These are phyloP conservation scores for Termitomyces heimii DNA, from an alignment of 768 basidiomycete genomes.

Conservation along the genomic window DNA sequence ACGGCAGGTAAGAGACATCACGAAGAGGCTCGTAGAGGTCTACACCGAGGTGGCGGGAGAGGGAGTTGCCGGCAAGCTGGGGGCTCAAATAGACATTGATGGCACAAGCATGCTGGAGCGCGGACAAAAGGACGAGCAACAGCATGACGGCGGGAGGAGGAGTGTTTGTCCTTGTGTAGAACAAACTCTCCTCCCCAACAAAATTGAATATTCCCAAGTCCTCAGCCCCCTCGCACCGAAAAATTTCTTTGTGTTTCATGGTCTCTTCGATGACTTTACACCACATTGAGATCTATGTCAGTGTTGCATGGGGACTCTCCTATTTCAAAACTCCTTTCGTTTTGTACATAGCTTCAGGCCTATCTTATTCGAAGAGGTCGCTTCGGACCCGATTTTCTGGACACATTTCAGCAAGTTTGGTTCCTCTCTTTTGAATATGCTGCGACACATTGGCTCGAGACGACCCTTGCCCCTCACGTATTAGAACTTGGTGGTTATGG, in stretches of 20 bases:
- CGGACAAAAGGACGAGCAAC: conserved; percentile 23
- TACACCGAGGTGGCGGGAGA: conserved; percentile 63
- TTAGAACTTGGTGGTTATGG: conserved; percentile 41
- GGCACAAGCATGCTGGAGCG: conserved; percentile 37
- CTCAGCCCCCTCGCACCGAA: conserved; percentile 37
- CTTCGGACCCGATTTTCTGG: conserved; percentile 38
- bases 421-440: conserved; percentile 29
- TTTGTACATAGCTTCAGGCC: conserved; percentile 34
- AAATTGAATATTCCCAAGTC: conserved; percentile 36
- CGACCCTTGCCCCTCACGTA: conserved; percentile 28
- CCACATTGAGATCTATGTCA: conserved; percentile 44
- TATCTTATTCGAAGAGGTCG: conserved; percentile 40
- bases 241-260: conserved; percentile 30
- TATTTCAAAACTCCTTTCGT: conserved; percentile 38
- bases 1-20: conserved; percentile 24
- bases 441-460: conserved; percentile 9
- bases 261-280: conserved; percentile 10
- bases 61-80: conserved; percentile 1
- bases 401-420: conserved; percentile 33
- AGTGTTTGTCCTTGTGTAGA: conserved; percentile 27
- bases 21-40: conserved; percentile 53
- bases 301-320: conserved; percentile 27
- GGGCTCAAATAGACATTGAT: conserved; percentile 60
- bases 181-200: too few species aligned
- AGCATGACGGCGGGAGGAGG: conserved; percentile 19